Evolutionary conservation across 176 grass and related monocot genomes (phyloP), one percentile per base, ranked within the genome.

Genomic region (Leersia perrieri): DNA sequence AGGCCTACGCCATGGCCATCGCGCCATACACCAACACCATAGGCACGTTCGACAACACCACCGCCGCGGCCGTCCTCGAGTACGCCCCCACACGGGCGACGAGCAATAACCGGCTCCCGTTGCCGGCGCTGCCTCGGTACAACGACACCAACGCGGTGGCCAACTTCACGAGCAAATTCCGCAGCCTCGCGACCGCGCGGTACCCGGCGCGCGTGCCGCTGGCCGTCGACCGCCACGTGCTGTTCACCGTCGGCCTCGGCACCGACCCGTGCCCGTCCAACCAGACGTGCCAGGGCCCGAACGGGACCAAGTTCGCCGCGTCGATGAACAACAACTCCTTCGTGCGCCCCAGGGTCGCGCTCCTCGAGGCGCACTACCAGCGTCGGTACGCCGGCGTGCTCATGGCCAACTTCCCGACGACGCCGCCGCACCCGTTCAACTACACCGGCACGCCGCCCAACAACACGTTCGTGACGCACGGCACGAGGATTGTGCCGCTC

Each of bases 11-110:
- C 68, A 98, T 98, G 80, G 86, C 81, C 12, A 62, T 92, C 64
- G 73, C 81, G 11, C 88, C 92, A 0, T 98, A 93, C 70, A 91
- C 83, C 60, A 91, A 83, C 72, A 79, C 81, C 1, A 51, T 63
- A 11, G 90, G 88, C 47, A 79, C 86, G 2, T 91, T 98, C 77
- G 92, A 98, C 61, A 98, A 93, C 95, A 93, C 90, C 82, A 89
- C 90, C 44, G 77, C 85, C 29, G 32, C 63, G 0, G 95, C 81
- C 32, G 66, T 89, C 75, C 84, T 95, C 60, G 77, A 89, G 36
- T 95, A 95, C 76, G n/a, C 75, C 35, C 36, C 76, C 8, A n/a
- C 33, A 8, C 51, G 57, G 35, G 2, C 67, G 26, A 49, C 79
- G 20, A 28, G 6, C 18, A 7, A 26, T 0, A n/a, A 7, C 63